A percentile compares a stretch with the other conserved stretches of the same genome.
phyloP scores from a whole-genome alignment of 2,329 filamentous ascomycete species.

The Periconia sp. region DNA sequence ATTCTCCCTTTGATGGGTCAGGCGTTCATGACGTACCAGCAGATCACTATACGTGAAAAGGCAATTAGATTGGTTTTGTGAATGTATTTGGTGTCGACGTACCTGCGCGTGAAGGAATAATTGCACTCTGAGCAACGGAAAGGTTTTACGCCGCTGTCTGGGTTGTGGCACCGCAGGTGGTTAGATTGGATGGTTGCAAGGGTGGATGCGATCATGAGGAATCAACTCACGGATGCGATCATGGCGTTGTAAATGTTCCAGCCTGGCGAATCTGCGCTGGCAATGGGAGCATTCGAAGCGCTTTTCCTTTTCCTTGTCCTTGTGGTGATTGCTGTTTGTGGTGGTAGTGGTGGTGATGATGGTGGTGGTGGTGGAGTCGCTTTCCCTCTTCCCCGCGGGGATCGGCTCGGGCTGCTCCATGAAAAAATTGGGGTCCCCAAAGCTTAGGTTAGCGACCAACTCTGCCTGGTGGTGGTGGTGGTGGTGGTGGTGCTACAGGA shows the following conservation, averaged over 20 bases:
- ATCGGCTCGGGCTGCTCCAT: slow-evolving; percentile 10
- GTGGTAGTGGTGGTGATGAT: no score
- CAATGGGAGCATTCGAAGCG: slow-evolving; percentile 38
- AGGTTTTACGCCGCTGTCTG: slow-evolving; percentile 45
- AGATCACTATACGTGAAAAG: slow-evolving; percentile 33
- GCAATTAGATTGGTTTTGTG: slow-evolving; percentile 6
- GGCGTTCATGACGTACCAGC: slow-evolving; percentile 44
- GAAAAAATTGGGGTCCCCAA: no score
- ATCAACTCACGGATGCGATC: slow-evolving; percentile 33
- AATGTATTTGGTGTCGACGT: slow-evolving; percentile 8
- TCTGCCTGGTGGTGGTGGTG: no score
- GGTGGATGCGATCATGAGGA: slow-evolving; percentile 11
- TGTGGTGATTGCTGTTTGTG: slow-evolving; percentile 19
- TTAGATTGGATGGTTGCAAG: slow-evolving; percentile 14
- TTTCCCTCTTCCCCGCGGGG: slow-evolving; percentile 36
- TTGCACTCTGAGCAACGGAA: slow-evolving; percentile 45
- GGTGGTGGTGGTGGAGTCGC: no score
- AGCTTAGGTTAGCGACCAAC: no score
- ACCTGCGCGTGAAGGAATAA: slow-evolving; percentile 47
- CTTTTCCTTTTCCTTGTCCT: slow-evolving; percentile 42
- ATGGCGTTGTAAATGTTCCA: slow-evolving; percentile 46
- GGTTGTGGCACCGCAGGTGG: no score
- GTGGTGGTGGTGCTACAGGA: no score
- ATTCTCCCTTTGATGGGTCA: slow-evolving; percentile 39
- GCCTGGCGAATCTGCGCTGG: slow-evolving; percentile 37